These are phyloP conservation scores for Colletotrichum magnum DNA, from an alignment of 2,329 filamentous ascomycete genomes.

Conservation along the genomic window DNA sequence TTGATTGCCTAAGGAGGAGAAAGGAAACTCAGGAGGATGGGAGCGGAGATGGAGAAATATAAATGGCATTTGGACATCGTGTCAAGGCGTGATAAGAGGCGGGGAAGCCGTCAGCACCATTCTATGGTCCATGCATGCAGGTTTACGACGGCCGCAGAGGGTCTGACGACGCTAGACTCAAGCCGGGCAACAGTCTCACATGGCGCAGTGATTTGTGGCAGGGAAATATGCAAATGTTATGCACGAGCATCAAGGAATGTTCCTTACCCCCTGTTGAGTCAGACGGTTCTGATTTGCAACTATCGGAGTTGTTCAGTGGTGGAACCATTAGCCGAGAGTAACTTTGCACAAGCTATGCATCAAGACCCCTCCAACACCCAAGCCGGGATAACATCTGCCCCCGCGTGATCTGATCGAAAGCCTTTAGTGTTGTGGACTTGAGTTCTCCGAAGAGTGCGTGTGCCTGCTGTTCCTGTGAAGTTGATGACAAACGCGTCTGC, in stretches of 20 bases:
- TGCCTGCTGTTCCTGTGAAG: background rate
- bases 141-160: constrained; percentile 26
- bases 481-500: constrained; percentile 31
- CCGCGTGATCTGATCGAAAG: constrained; percentile 29
- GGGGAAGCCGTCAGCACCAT: background rate
- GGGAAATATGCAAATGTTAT: no score
- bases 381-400: constrained; percentile 1
- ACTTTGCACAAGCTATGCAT: constrained; percentile 27
- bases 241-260: no score
- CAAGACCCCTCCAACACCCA: constrained; percentile 10
- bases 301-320: background rate
- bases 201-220: constrained; percentile 8
- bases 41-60: constrained; percentile 8
- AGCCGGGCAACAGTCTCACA: background rate
- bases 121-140: background rate
- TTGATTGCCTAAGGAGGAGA: constrained; percentile 1
- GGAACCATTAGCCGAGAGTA: background rate
- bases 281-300: background rate
- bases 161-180: constrained; percentile 3
- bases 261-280: background rate
- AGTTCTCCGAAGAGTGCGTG: background rate
- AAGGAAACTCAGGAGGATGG: background rate
- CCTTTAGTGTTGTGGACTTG: constrained; percentile 1
- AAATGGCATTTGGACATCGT: constrained; percentile 11
- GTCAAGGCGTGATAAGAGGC: background rate